These are phyloP conservation scores for Aureobasidium melanogenum DNA, from an alignment of 2,329 filamentous ascomycete genomes.

Conservation along the genomic window DNA sequence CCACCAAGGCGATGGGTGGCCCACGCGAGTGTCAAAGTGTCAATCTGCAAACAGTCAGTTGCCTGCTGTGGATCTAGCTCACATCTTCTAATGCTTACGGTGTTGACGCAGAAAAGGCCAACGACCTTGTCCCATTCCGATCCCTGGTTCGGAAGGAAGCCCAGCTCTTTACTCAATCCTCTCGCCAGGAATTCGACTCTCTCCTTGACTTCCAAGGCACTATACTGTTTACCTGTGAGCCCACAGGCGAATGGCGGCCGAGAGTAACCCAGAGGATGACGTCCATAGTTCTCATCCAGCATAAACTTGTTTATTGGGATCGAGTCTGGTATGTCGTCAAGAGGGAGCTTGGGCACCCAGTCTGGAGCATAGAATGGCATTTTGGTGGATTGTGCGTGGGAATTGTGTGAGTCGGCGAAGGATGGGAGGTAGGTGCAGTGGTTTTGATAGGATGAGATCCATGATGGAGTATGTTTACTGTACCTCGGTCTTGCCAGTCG, in stretches of 20 bases:
- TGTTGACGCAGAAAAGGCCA: conserved; percentile 70
- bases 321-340: conserved; percentile 60
- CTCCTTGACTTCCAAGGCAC: conserved; percentile 52
- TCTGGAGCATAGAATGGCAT: conserved; percentile 52
- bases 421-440: neutral
- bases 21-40: conserved; percentile 64
- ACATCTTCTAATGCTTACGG: conserved; percentile 40
- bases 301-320: conserved; percentile 71
- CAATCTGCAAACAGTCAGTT: conserved; percentile 44
- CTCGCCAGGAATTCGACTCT: conserved; percentile 60
- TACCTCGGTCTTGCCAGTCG: conserved; percentile 1
- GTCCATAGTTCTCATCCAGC: conserved; percentile 61
- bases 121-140: conserved; percentile 76
- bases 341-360: conserved; percentile 53
- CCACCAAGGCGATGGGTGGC: conserved; percentile 68
- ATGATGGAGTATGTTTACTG: neutral
- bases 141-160: conserved; percentile 60
- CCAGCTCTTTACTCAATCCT: conserved; percentile 60
- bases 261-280: conserved; percentile 53
- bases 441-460: neutral
- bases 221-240: conserved; percentile 59
- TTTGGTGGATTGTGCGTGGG: neutral
- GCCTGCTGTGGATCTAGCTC: neutral
- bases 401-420: neutral
- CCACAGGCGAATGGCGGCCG: conserved; percentile 69